Evolutionary conservation across 345 rosid genomes (phyloP).

Genomic region (Aegle marmelos): DNA sequence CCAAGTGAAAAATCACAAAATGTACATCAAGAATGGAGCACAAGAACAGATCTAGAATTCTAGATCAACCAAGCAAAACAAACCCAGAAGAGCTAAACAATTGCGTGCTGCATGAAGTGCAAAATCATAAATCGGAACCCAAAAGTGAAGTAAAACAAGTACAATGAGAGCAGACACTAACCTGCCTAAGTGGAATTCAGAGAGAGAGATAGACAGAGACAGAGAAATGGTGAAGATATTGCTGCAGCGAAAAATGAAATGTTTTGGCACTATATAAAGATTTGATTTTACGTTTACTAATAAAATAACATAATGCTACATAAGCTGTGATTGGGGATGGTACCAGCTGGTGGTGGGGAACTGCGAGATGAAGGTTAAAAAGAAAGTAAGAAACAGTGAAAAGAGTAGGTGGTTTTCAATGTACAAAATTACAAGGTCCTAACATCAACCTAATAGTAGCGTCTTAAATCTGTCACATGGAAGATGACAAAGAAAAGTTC

Average conservation of each 20-base stretch:
- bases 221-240: background rate
- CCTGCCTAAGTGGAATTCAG: slow-evolving; percentile 40
- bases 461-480: background rate
- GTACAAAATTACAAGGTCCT: background rate
- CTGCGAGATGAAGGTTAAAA: background rate
- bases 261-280: slow-evolving; percentile 33
- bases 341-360: slow-evolving; percentile 22
- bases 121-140: background rate
- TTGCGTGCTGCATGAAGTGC: background rate
- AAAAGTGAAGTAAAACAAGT: slow-evolving; percentile 6
- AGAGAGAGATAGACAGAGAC: slow-evolving; percentile 16
- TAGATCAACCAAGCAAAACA: slow-evolving; percentile 20
- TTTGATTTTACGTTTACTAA: background rate
- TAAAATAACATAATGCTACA: background rate
- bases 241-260: slow-evolving; percentile 10
- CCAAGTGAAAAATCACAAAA: slow-evolving; percentile 19
- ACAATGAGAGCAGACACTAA: slow-evolving; percentile 18
- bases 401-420: background rate
- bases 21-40: slow-evolving; percentile 12
- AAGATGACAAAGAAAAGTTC: background rate
- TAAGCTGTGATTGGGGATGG: background rate
- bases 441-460: too few relatives aligned
- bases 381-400: too few relatives aligned
- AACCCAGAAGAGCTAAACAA: background rate
- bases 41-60: slow-evolving; percentile 46